phyloP scores from a whole-genome alignment of 2,329 filamentous ascomycete genomes.

The Venturiaceae sp. region DNA sequence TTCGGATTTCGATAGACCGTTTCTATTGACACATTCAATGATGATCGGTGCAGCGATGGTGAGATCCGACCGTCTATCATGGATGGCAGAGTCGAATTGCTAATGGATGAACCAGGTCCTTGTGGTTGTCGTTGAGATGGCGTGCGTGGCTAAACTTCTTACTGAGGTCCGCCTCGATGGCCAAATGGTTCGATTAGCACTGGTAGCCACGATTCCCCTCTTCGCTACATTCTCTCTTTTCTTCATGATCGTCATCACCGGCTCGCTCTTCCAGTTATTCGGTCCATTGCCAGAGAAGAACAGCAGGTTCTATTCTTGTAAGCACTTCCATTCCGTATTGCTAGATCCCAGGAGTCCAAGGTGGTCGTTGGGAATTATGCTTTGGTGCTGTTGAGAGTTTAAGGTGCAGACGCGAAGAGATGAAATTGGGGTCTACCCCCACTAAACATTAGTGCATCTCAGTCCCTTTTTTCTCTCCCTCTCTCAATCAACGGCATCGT shows the following conservation, averaged over 20 bases:
- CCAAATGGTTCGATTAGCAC: background rate
- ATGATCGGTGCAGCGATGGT: slow-evolving; percentile 9
- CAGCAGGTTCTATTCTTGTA: slow-evolving; percentile 27
- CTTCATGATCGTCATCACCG: slow-evolving; percentile 6
- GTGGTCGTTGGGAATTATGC: too few species aligned
- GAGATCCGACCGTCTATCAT: background rate
- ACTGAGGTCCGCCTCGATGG: background rate
- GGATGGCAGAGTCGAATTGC: background rate
- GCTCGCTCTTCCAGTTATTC: slow-evolving; percentile 32
- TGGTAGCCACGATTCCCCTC: slow-evolving; percentile 9
- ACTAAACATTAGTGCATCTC: background rate
- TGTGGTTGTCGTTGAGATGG: slow-evolving; percentile 21
- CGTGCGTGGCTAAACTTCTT: slow-evolving; percentile 17
- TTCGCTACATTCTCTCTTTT: background rate
- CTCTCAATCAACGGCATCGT: too few species aligned
- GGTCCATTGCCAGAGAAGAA: slow-evolving; percentile 34
- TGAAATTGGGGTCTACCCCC: too few species aligned
- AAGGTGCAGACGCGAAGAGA: too few species aligned
- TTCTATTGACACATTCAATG: slow-evolving; percentile 17
- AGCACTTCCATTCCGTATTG: too few species aligned
- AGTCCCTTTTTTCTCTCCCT: too few species aligned
- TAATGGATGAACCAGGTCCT: slow-evolving; percentile 11
- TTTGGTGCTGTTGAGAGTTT: too few species aligned
- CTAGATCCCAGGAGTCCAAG: too few species aligned
- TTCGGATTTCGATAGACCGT: slow-evolving; percentile 15